A percentile compares a stretch with the other conserved stretches of the same genome.
Evolutionary conservation across 495 filamentous ascomycete genomes (phyloP).

Genomic region (Xanthoparmelia taractica): DNA sequence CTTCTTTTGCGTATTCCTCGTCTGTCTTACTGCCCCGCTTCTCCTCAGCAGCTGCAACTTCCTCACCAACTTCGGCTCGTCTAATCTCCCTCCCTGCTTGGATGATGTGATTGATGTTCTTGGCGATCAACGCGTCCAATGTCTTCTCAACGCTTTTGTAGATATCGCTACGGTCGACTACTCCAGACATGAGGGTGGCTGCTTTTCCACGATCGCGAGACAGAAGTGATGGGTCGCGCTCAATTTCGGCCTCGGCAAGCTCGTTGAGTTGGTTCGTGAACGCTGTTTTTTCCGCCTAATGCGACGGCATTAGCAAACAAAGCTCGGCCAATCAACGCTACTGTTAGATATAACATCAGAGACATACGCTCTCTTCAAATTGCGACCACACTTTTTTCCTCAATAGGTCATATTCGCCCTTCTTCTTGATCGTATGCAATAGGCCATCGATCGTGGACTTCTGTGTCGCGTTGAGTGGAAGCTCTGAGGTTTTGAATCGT

Average conservation of each 20-base stretch:
- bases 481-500: constrained; percentile 77
- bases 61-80: constrained; percentile 65
- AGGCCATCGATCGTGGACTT: constrained; percentile 68
- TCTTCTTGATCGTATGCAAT: constrained; percentile 80
- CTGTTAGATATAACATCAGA: background rate
- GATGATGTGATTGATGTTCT: constrained; percentile 55
- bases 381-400: constrained; percentile 75
- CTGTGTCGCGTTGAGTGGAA: constrained; percentile 66
- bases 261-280: constrained; percentile 60
- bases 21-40: constrained; percentile 69
- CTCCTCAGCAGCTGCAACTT: constrained; percentile 60
- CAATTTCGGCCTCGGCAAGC: constrained; percentile 72
- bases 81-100: constrained; percentile 61
- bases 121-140: constrained; percentile 60
- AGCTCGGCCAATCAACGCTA: background rate
- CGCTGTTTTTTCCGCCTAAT: constrained; percentile 40
- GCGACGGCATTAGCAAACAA: constrained; percentile 13
- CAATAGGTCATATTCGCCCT: constrained; percentile 78
- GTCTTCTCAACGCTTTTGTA: constrained; percentile 65
- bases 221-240: constrained; percentile 67
- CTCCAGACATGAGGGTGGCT: constrained; percentile 76
- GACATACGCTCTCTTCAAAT: constrained; percentile 64
- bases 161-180: constrained; percentile 70
- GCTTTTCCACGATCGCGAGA: constrained; percentile 73
- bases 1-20: constrained; percentile 67